Base-by-base conservation (phyloP, 805 yeast species). In the Metschnikowia colocasiae region DNA sequence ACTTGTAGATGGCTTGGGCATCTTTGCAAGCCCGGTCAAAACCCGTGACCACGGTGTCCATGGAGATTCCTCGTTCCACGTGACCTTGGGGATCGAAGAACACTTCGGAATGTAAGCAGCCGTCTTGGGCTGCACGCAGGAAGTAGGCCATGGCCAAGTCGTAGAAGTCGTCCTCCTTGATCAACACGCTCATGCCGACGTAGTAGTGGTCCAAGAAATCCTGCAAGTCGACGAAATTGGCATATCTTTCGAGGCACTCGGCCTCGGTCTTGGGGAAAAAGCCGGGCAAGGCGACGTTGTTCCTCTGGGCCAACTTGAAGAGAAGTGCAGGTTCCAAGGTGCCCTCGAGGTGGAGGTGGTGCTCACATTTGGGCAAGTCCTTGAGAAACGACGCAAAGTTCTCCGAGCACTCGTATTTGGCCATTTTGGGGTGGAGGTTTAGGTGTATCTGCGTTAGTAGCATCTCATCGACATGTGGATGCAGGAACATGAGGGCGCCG, bases 11-110 rank as follows among this genome's bases (percentile, higher is more conserved):
- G 12, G 59, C 52, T 47, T 74, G 69, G 16, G 94, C 92, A 45
- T 74, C 75, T n/a, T 66, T 71, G 60, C 85, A 75, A 3, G 94
- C 95, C 57, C 77, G 76, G 51, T 78, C 65, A 59, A 87, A 80
- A 4, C 95, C 95, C 12, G 62, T 60, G 27, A 85, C 78, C 15
- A 87, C 87, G 2, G 71, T 64, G 8, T 81, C 85, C 35, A 85
- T 67, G 12, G 74, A 54, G 40, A 87, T 68, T 9, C 82, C 85
- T 56, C 95, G 74, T 46, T 80, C 82, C 25, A 85, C 74, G 58
- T 87, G 95, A 9, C 89, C 88, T 67, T 87, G 95, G 16, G 95
- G 95, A 60, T 87, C 95, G 56, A 84, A 87, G 63, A 87, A 87
- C 1, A 82, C 81, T 66, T 87, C 95, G 2, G 88, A 78, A 61